phyloP scores from a whole-genome alignment of 2,329 filamentous ascomycete genomes.

The Kalmusia sp. region DNA sequence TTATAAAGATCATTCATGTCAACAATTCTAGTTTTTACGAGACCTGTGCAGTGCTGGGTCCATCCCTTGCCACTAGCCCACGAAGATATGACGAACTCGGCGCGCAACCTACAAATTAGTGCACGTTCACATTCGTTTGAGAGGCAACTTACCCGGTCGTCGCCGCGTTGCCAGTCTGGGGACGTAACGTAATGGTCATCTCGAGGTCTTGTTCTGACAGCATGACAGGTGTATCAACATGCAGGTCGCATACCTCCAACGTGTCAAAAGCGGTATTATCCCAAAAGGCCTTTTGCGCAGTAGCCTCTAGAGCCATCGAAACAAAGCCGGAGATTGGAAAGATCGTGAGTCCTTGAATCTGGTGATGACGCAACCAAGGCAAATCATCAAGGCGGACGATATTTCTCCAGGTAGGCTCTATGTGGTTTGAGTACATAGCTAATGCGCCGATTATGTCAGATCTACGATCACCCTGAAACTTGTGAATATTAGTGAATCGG shows the following conservation, averaged over 20 bases:
- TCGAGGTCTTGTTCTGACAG: conserved; percentile 39
- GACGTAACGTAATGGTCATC: conserved; percentile 34
- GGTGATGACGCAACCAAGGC: conserved; percentile 58
- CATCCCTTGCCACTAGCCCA: conserved; percentile 61
- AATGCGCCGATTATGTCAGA: conserved; percentile 27
- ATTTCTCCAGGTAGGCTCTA: conserved; percentile 53
- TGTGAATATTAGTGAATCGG: conserved; percentile 19
- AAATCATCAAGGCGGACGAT: conserved; percentile 49
- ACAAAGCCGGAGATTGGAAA: conserved; percentile 42
- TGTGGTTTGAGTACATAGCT: conserved; percentile 19
- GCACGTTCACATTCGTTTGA: too few relatives aligned
- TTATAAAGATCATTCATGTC: conserved; percentile 54
- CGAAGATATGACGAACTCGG: conserved; percentile 61
- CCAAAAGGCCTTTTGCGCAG: conserved; percentile 9
- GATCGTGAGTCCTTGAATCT: conserved; percentile 41
- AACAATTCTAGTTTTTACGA: conserved; percentile 49
- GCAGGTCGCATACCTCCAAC: conserved; percentile 27
- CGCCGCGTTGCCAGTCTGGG: background rate
- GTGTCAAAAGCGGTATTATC: conserved; percentile 19
- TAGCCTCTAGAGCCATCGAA: conserved; percentile 40
- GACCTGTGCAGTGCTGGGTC: conserved; percentile 61
- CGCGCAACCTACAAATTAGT: too few relatives aligned
- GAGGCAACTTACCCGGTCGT: too few relatives aligned
- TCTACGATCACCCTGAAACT: conserved; percentile 25
- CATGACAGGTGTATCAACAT: conserved; percentile 28